These are phyloP conservation scores for Penicillium sp. DNA, from an alignment of 2,329 filamentous ascomycete species.

Conservation along the genomic window DNA sequence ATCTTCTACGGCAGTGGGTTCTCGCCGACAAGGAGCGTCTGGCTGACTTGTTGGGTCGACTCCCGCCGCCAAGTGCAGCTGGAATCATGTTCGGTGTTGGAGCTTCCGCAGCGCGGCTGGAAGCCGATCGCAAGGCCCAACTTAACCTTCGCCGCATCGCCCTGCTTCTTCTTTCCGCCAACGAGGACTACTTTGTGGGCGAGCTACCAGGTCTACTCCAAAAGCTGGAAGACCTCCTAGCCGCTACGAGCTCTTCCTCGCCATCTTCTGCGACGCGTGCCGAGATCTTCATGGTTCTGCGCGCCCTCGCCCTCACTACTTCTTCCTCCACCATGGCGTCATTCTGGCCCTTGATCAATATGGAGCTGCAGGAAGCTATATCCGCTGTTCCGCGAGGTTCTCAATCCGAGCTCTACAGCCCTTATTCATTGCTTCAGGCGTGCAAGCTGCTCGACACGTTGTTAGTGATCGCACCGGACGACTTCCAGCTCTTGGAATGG, in stretches of 20 bases:
- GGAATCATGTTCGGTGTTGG: conserved; percentile 99
- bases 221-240: conserved; percentile 81
- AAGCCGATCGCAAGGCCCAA: conserved; percentile 90
- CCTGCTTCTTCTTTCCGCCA: conserved; percentile 72
- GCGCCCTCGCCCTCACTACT: conserved; percentile 75
- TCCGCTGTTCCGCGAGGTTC: conserved; percentile 69
- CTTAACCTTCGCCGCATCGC: conserved; percentile 81
- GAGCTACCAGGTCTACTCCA: conserved; percentile 73
- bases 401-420: conserved; percentile 73
- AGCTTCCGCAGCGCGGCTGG: conserved; percentile 86
- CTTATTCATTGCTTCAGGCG: conserved; percentile 76
- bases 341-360: conserved; percentile 86
- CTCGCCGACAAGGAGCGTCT: conserved; percentile 85
- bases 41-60: conserved; percentile 72
- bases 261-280: conserved; percentile 86
- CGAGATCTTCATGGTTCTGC: conserved; percentile 84
- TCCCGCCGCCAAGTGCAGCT: conserved; percentile 83
- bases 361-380: conserved; percentile 77
- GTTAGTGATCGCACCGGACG: conserved; percentile 82
- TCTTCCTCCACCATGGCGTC: conserved; percentile 76
- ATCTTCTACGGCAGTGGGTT: conserved; percentile 78
- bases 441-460: conserved; percentile 90
- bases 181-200: conserved; percentile 73
- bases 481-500: conserved; percentile 98
- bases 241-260: conserved; percentile 80